phyloP scores from a whole-genome alignment of 2,329 filamentous ascomycete genomes.

The Eutypella sp. region DNA sequence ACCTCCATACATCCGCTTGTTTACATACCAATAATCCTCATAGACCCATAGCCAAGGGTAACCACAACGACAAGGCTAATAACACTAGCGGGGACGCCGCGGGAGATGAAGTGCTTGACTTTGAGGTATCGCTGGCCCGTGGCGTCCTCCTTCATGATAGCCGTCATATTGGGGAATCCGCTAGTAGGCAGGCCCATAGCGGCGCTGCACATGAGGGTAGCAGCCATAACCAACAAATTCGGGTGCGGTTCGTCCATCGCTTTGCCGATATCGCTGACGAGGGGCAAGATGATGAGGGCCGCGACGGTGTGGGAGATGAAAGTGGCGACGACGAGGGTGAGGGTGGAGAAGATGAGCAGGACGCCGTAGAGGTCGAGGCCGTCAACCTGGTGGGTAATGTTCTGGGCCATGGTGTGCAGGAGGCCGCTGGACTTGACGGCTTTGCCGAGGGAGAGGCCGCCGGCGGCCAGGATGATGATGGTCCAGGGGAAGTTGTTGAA shows the following conservation, averaged over 20 bases:
- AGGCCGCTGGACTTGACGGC: conserved; percentile 91
- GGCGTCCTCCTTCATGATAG: conserved; percentile 98
- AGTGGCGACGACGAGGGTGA: conserved; percentile 90
- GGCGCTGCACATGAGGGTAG: conserved; percentile 94
- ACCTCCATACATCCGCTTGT: background rate
- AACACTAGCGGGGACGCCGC: conserved; percentile 84
- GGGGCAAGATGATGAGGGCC: conserved; percentile 85
- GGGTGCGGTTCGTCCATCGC: conserved; percentile 86
- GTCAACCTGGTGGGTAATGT: conserved; percentile 70
- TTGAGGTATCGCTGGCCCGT: conserved; percentile 88
- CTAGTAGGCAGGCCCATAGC: conserved; percentile 95
- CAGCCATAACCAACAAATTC: conserved; percentile 91
- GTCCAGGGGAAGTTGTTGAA: conserved; percentile 99
- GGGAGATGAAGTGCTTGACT: conserved; percentile 90
- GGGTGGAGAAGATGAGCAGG: conserved; percentile 73
- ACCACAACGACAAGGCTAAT: conserved; percentile 78
- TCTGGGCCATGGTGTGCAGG: conserved; percentile 76
- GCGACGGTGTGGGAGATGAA: conserved; percentile 98
- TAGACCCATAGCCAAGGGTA: conserved; percentile 84
- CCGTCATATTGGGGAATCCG: conserved; percentile 99
- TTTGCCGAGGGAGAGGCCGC: conserved; percentile 86
- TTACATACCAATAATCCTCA: conserved; percentile 54
- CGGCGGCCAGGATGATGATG: conserved; percentile 95
- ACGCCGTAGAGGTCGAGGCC: conserved; percentile 81
- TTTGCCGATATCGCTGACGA: conserved; percentile 80